Percentiles rank a stretch among this genome's conserved stretches.
phyloP scores from a whole-genome alignment of 257 asterid species.

The Nicotiana undulata region DNA sequence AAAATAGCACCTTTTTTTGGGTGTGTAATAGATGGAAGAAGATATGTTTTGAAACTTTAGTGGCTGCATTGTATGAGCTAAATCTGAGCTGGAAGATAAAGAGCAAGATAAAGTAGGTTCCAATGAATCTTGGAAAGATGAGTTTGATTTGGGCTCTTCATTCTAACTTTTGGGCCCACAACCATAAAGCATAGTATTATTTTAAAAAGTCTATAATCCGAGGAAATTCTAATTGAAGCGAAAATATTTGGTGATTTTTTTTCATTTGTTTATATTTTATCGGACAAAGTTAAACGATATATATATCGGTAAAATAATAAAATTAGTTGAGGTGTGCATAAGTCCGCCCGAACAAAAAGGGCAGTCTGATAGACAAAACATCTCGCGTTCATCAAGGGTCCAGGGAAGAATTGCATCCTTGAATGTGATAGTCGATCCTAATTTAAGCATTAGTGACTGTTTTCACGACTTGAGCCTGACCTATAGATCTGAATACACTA shows the following conservation, averaged over 20 bases:
- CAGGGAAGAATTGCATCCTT: fast-evolving
- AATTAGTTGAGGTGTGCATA: no score
- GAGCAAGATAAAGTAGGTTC: not conserved
- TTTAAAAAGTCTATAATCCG: no score
- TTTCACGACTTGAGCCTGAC: fast-evolving
- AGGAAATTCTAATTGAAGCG: no score
- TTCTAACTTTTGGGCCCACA: not conserved
- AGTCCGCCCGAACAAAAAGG: no score
- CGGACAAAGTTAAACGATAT: no score
- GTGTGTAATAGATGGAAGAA: not conserved
- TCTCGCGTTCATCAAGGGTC: fast-evolving
- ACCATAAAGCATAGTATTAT: no score
- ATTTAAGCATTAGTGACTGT: no score
- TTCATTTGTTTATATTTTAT: no score
- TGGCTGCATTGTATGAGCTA: not conserved
- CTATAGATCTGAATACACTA: no score
- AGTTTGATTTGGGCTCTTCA: not conserved
- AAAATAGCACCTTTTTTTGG: not conserved
- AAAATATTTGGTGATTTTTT: no score
- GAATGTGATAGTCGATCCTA: fast-evolving
- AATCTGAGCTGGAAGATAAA: constrained; percentile 9
- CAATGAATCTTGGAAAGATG: not conserved
- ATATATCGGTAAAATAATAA: no score
- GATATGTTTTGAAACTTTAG: constrained; percentile 1
- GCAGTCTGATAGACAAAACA: no score